A percentile compares a stretch with the other conserved stretches of the same genome.
These are phyloP conservation scores for Choiromyces venosus DNA, from an alignment of 495 filamentous ascomycete genomes.

Conservation along the genomic window DNA sequence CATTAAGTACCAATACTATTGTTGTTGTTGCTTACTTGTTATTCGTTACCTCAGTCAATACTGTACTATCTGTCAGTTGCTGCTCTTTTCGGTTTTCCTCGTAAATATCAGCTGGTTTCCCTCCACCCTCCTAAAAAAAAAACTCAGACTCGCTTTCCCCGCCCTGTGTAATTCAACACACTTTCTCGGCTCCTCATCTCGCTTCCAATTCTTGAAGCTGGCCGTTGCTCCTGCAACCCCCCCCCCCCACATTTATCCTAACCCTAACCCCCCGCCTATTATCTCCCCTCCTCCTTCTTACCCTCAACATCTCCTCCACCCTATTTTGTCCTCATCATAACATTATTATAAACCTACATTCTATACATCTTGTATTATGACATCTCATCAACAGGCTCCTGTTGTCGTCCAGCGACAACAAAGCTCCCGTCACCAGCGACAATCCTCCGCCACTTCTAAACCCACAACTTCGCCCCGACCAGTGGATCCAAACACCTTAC, in stretches of 20 bases:
- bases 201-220: slow-evolving; percentile 34
- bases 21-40: neutral
- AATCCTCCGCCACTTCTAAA: slow-evolving; percentile 26
- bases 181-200: slow-evolving; percentile 8
- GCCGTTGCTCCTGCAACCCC: slow-evolving; percentile 30
- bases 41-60: neutral
- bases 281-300: slow-evolving; percentile 27
- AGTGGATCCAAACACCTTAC: slow-evolving; percentile 24
- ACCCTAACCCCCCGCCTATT: slow-evolving; percentile 24
- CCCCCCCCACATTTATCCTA: slow-evolving; percentile 30
- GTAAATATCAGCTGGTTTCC: neutral
- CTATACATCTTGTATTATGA: slow-evolving; percentile 20
- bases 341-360: slow-evolving; percentile 2
- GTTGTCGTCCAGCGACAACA: slow-evolving; percentile 42
- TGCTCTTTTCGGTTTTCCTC: neutral
- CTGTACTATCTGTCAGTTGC: neutral
- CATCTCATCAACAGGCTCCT: slow-evolving; percentile 38
- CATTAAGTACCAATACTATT: neutral
- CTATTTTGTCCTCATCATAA: neutral
- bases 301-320: slow-evolving; percentile 3
- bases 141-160: neutral
- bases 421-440: slow-evolving; percentile 40
- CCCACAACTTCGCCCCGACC: slow-evolving; percentile 27
- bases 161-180: neutral
- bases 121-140: slow-evolving; percentile 1